Evolutionary conservation across 768 basidiomycete species (phyloP), one percentile per base, ranked within the genome.

Genomic region (Boletus edulis): DNA sequence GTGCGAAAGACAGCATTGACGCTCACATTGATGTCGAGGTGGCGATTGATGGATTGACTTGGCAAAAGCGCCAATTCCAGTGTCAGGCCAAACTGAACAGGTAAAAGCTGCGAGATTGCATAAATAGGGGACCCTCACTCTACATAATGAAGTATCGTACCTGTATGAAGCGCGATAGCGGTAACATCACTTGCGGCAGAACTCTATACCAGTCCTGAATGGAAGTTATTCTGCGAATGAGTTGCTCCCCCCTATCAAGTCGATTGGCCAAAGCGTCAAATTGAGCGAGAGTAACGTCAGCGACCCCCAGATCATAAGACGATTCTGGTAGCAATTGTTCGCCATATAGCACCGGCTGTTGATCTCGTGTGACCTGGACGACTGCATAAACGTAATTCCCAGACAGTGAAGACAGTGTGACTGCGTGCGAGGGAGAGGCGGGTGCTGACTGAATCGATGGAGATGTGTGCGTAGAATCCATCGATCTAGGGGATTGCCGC

Each of bases 291-390:
- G 91, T 93, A 47, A 98, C 81, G 67, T 98, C 94, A 10, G 85
- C 80, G 11, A 98, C 91, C 27, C 84, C 83, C 18, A 98, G 74
- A 60, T 93, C 86, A 60, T 91, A 82, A 17, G 80, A 81, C 7
- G 81, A 73, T 48, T 85, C 80, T 0, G 94, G 93, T 20, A 99
- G 74, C 27, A 76, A 67, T 85, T 85, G 89, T n/a, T 85, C 81
- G 18, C 85, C 75, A 66, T 78, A 97, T 0, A 91, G 78, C 40
- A 99, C 94, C 0, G 97, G 91, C n/a, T 94, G 84, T 29, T 88
- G 72, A 70, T 99, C 97, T 54, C 86, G 81, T 8, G 97, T 98
- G 53, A 98, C 89, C 72, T 99, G 97, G 10, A 98, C 84, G 34
- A 89, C 81, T 46, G 89, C 75, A 63, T 91, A 87, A 35, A 96